Evolutionary conservation across 2,329 filamentous ascomycete genomes (phyloP).

Genomic region (Trichophyton schoenleinii): DNA sequence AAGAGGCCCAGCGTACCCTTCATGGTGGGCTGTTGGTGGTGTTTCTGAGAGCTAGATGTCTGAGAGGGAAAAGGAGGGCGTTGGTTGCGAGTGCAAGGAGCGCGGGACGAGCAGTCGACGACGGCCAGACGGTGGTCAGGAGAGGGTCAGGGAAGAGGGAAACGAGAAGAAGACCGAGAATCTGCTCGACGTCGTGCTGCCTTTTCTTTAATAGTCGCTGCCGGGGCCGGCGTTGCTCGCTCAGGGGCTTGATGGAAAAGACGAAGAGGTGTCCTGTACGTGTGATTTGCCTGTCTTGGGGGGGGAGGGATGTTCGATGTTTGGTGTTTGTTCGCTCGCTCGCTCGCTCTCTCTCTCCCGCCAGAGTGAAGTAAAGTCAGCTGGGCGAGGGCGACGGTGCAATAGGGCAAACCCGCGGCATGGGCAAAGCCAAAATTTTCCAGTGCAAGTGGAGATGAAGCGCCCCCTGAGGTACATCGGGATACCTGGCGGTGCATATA

Average conservation of each 20-base stretch:
- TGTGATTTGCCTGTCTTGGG: no score
- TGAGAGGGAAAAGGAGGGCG: neutral
- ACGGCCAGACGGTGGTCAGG: neutral
- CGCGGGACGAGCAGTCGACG: neutral
- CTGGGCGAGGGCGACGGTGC: constrained; percentile 1
- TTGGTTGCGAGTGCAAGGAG: neutral
- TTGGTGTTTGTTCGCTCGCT: no score
- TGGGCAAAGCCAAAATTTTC: constrained; percentile 1
- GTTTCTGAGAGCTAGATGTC: neutral
- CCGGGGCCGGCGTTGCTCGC: no score
- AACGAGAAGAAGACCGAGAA: neutral
- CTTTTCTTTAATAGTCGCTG: neutral
- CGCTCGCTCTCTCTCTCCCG: neutral
- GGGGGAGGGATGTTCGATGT: no score
- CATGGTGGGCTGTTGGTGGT: constrained; percentile 22
- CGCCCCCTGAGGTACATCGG: neutral
- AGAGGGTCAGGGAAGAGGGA: neutral
- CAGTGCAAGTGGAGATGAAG: neutral
- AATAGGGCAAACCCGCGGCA: constrained; percentile 1
- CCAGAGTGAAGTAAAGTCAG: neutral
- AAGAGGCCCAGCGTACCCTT: constrained; percentile 28
- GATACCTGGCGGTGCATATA: neutral
- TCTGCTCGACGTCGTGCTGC: neutral
- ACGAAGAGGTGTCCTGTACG: neutral
- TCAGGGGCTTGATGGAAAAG: neutral